Conservation (phyloP, 2,329 filamentous ascomycete genomes). For the Aspergillus aculeatus region DNA sequence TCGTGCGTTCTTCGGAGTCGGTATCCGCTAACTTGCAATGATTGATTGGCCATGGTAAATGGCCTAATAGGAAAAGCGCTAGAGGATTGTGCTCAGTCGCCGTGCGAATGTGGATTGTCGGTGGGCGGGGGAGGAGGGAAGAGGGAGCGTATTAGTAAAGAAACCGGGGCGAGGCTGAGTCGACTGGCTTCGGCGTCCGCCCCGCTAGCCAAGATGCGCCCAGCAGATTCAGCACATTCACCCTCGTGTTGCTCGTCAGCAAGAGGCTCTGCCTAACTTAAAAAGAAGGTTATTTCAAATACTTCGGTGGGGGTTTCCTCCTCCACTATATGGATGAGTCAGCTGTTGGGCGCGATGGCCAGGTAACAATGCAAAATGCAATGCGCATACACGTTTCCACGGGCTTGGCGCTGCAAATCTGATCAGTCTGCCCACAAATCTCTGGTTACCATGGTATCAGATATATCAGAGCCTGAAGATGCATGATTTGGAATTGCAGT, state of each 20-base stretch:
- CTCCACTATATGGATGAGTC: no score
- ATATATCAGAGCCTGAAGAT: no score
- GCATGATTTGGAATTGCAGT: no score
- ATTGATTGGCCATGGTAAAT: neutral
- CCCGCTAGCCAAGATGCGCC: neutral
- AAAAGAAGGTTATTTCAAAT: neutral
- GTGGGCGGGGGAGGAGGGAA: neutral
- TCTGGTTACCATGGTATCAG: no score
- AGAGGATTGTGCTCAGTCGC: neutral
- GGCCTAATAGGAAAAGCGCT: neutral
- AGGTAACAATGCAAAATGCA: no score
- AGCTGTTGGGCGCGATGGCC: no score
- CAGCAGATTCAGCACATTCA: no score
- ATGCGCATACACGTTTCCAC: no score
- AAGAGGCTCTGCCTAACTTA: neutral
- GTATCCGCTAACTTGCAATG: slow-evolving; percentile 9
- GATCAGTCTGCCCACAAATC: no score
- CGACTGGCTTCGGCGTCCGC: neutral
- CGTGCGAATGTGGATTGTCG: neutral
- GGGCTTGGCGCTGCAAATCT: no score
- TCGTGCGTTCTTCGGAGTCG: slow-evolving; percentile 26
- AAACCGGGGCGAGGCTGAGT: neutral
- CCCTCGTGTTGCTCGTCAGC: neutral
- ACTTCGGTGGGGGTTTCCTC: neutral
- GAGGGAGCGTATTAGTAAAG: slow-evolving; percentile 9